Percentiles rank a stretch among this genome's conserved stretches.
Evolutionary conservation across 2,329 filamentous ascomycete genomes (phyloP).

Genomic region (Fusarium sulawesiense): DNA sequence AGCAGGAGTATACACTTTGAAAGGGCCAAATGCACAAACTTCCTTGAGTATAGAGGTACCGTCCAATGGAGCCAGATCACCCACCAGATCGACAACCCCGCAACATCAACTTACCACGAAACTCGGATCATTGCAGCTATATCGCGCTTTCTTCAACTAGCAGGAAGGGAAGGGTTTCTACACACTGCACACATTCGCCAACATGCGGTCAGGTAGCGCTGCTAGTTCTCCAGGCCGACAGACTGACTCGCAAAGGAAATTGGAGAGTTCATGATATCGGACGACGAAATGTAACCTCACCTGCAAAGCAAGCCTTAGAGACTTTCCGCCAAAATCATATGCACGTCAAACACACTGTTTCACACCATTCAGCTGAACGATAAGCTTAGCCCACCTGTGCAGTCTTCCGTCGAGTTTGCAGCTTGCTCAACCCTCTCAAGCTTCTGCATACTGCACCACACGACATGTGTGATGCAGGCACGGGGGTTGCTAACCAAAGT

Average conservation of each 20-base stretch:
- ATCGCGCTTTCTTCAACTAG: background rate
- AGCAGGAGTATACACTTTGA: too few species aligned
- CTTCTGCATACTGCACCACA: slow-evolving; percentile 5
- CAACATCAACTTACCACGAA: slow-evolving; percentile 29
- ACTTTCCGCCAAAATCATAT: background rate
- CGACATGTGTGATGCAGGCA: slow-evolving; percentile 26
- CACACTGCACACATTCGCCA: background rate
- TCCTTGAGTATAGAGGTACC: background rate
- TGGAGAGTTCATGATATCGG: background rate
- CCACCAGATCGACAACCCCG: slow-evolving; percentile 45
- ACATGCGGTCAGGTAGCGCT: slow-evolving; percentile 4
- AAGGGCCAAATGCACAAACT: too few species aligned
- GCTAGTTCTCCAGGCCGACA: background rate
- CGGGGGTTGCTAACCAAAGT: slow-evolving; percentile 24
- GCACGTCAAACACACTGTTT: slow-evolving; percentile 4
- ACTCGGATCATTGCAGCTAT: background rate
- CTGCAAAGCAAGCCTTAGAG: background rate
- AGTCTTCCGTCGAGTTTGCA: slow-evolving; percentile 4
- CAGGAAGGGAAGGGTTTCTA: background rate
- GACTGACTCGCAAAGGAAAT: slow-evolving; percentile 17
- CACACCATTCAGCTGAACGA: slow-evolving; percentile 9
- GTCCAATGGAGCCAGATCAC: slow-evolving; percentile 35
- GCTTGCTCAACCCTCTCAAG: background rate
- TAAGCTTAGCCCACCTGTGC: slow-evolving; percentile 16
- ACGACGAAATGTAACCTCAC: slow-evolving; percentile 3